Evolutionary conservation across 2,329 filamentous ascomycete genomes (phyloP).

Genomic region (Clonostachys rosea): DNA sequence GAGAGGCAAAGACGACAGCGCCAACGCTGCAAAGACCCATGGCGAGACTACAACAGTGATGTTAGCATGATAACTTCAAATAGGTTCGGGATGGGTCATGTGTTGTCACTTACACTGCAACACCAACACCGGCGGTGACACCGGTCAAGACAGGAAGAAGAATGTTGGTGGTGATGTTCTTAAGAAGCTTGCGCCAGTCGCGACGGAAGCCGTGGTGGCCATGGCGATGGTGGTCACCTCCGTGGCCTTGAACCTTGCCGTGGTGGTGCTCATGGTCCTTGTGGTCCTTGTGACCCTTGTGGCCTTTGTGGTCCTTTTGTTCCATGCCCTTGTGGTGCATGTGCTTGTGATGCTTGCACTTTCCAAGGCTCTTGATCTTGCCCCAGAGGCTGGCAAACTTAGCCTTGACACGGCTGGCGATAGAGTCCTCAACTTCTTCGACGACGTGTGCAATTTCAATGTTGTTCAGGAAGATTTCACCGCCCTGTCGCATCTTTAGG

Average conservation of each 20-base stretch:
- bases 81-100: not conserved
- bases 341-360: slow-evolving; percentile 7
- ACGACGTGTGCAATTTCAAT: slow-evolving; percentile 26
- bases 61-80: slow-evolving; percentile 16
- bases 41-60: slow-evolving; percentile 38
- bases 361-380: slow-evolving; percentile 13
- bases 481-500: slow-evolving; percentile 47
- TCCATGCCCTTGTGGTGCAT: not conserved
- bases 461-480: slow-evolving; percentile 49
- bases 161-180: slow-evolving; percentile 56
- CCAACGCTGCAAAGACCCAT: slow-evolving; percentile 61
- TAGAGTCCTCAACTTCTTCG: slow-evolving; percentile 10
- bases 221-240: slow-evolving; percentile 6
- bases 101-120: slow-evolving; percentile 51
- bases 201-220: slow-evolving; percentile 13
- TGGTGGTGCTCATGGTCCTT: slow-evolving; percentile 6
- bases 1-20: slow-evolving; percentile 49
- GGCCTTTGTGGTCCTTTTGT: not conserved
- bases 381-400: slow-evolving; percentile 18
- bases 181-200: slow-evolving; percentile 41
- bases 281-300: slow-evolving; percentile 5
- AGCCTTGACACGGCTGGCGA: slow-evolving; percentile 36
- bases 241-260: slow-evolving; percentile 15
- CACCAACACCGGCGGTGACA: slow-evolving; percentile 61
- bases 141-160: slow-evolving; percentile 66